These are phyloP conservation scores for Aspergillus candidus DNA, from an alignment of 2,329 filamentous ascomycete species.

Conservation along the genomic window DNA sequence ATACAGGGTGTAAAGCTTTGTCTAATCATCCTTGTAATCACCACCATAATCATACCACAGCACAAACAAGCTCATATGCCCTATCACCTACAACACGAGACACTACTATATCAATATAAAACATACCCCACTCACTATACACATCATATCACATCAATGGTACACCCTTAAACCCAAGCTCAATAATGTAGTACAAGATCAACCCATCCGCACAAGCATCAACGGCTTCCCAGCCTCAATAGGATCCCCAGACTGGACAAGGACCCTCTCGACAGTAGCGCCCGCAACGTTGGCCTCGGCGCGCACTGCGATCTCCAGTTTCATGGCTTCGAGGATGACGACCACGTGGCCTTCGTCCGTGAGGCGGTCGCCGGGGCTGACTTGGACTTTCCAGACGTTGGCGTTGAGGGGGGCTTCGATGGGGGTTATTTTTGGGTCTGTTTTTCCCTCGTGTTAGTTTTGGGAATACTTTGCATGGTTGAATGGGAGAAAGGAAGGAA, in stretches of 20 bases:
- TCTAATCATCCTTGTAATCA: no score
- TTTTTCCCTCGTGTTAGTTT: neutral
- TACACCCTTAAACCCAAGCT: no score
- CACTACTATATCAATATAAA: neutral
- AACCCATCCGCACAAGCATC: slow-evolving; percentile 20
- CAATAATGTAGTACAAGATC: neutral
- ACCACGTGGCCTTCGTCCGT: slow-evolving; percentile 37
- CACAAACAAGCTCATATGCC: no score
- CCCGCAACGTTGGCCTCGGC: slow-evolving; percentile 23
- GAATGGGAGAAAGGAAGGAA: no score
- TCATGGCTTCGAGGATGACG: slow-evolving; percentile 52
- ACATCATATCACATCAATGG: no score
- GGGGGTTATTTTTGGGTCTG: slow-evolving; percentile 32
- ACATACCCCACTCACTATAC: no score
- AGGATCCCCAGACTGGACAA: slow-evolving; percentile 36
- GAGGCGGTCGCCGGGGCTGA: slow-evolving; percentile 39
- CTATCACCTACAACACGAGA: neutral
- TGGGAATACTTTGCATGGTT: no score
- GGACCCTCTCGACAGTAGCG: slow-evolving; percentile 33
- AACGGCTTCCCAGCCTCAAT: slow-evolving; percentile 32
- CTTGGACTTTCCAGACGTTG: slow-evolving; percentile 50
- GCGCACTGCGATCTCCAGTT: slow-evolving; percentile 49
- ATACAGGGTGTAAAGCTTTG: no score
- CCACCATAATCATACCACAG: neutral
- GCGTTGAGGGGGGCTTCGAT: slow-evolving; percentile 44